phyloP scores from a whole-genome alignment of 2,329 filamentous ascomycete genomes.

The Paecilomyces fulvus region DNA sequence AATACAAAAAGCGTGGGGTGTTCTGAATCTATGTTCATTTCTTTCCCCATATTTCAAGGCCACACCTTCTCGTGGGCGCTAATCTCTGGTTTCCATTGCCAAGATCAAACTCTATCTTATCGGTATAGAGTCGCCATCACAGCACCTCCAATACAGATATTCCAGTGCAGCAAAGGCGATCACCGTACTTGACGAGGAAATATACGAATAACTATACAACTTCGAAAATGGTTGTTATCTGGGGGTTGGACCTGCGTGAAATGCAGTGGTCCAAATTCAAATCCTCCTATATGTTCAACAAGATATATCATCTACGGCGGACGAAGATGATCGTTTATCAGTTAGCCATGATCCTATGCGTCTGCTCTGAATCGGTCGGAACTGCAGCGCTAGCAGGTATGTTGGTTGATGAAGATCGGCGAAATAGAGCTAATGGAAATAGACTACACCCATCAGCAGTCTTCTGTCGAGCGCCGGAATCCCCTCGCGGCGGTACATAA shows the following conservation, averaged over 20 bases:
- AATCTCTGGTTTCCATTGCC: neutral
- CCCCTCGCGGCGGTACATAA: conserved; percentile 41
- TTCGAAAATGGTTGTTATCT: conserved; percentile 41
- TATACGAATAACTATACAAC: neutral
- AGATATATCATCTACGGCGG: conserved; percentile 45
- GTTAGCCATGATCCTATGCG: conserved; percentile 49
- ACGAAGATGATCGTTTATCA: conserved; percentile 55
- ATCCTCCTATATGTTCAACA: conserved; percentile 50
- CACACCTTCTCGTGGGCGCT: neutral
- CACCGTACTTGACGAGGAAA: neutral
- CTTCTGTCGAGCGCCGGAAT: conserved; percentile 34
- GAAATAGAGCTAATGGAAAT: neutral
- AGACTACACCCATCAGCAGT: conserved; percentile 50
- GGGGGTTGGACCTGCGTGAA: conserved; percentile 49
- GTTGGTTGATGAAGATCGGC: conserved; percentile 2
- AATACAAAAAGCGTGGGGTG: neutral
- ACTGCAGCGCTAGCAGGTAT: conserved; percentile 48
- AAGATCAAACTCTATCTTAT: neutral
- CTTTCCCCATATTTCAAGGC: neutral
- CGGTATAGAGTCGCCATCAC: neutral
- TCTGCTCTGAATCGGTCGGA: conserved; percentile 49
- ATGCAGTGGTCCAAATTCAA: conserved; percentile 53
- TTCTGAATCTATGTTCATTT: neutral
- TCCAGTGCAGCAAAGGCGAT: neutral
- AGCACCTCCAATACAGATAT: neutral